These are phyloP conservation scores for Fusarium cyanostomum DNA, from an alignment of 2,329 filamentous ascomycete species.

Conservation along the genomic window DNA sequence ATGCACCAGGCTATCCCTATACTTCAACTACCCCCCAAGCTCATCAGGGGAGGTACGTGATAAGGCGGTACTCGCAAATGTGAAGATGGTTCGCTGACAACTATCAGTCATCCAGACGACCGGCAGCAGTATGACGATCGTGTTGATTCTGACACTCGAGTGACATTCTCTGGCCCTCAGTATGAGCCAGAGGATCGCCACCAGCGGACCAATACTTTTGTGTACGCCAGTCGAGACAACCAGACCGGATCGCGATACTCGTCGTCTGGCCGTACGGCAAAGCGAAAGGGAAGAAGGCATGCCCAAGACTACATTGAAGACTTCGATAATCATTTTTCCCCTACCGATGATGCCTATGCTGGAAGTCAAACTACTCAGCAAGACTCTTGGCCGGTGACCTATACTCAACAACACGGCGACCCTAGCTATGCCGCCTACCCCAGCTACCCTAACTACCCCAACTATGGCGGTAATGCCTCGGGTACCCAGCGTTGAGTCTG, in stretches of 20 bases:
- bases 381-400: background rate
- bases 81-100: background rate
- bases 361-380: background rate
- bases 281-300: background rate
- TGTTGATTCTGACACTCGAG: background rate
- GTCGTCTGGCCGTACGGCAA: background rate
- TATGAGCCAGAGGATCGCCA: background rate
- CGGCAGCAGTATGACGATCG: background rate
- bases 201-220: constrained; percentile 11
- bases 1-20: background rate
- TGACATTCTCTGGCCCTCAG: background rate
- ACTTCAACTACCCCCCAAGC: constrained; percentile 7
- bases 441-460: background rate
- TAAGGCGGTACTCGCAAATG: background rate
- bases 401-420: background rate
- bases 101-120: background rate
- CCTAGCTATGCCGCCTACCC: background rate
- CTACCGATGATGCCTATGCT: background rate
- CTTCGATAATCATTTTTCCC: constrained; percentile 13
- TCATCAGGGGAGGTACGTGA: constrained; percentile 27
- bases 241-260: background rate
- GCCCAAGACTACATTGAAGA: background rate
- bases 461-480: background rate
- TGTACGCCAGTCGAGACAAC: background rate
- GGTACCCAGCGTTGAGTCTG: background rate